These are phyloP conservation scores for Pleurotus djamor DNA, from an alignment of 768 basidiomycete genomes.

Conservation along the genomic window DNA sequence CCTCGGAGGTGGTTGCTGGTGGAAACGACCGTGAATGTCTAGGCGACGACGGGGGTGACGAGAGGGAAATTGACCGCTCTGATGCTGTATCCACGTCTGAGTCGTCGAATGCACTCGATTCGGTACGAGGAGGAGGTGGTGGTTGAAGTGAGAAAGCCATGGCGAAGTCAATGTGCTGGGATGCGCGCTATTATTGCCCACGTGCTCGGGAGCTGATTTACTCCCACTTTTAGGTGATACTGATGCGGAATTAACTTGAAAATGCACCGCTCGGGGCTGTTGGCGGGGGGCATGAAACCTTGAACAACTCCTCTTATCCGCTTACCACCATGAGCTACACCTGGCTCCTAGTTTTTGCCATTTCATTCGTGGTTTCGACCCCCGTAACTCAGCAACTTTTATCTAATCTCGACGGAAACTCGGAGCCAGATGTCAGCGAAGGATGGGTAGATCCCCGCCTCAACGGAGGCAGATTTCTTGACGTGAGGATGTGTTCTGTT, in stretches of 20 bases:
- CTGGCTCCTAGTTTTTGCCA: constrained; percentile 5
- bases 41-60: constrained; percentile 59
- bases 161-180: constrained; percentile 30
- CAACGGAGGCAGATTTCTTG: constrained; percentile 72
- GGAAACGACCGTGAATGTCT: constrained; percentile 26
- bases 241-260: background rate
- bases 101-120: constrained; percentile 25
- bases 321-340: background rate
- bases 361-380: constrained; percentile 9
- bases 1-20: constrained; percentile 13
- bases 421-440: constrained; percentile 1
- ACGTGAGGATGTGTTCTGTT: constrained; percentile 45
- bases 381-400: constrained; percentile 11
- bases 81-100: constrained; percentile 77
- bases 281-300: constrained; percentile 6
- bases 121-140: constrained; percentile 22
- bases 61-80: constrained; percentile 74
- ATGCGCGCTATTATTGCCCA: constrained; percentile 8
- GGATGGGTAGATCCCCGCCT: constrained; percentile 69
- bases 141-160: constrained; percentile 21
- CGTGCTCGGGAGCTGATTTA: background rate
- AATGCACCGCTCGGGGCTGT: constrained; percentile 1
- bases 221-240: background rate
- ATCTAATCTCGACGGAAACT: background rate
- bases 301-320: background rate